Percentiles rank a stretch among this genome's conserved stretches.
Evolutionary conservation across 345 rosid species (phyloP).

Genomic region (Euphorbia lathyris): DNA sequence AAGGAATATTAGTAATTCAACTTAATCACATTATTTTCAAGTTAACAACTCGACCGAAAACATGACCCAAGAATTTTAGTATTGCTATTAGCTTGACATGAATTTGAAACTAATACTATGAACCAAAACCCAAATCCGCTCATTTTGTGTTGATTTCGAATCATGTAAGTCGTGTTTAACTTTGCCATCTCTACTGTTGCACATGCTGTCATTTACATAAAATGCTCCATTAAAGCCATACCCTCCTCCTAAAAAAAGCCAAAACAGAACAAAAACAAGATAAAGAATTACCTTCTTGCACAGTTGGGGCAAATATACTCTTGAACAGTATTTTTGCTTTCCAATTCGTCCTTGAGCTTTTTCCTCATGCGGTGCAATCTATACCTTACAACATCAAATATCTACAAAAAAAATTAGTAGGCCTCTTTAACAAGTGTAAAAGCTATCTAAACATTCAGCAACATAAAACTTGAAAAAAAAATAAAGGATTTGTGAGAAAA

Average conservation of each 20-base stretch:
- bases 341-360: conserved; percentile 77
- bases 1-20: no score
- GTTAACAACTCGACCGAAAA: no score
- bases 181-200: no score
- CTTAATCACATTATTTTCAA: no score
- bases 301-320: conserved; percentile 90
- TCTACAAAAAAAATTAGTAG: conserved; percentile 45
- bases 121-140: no score
- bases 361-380: conserved; percentile 72
- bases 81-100: no score
- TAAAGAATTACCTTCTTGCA: conserved; percentile 52
- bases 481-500: neutral
- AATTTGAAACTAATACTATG: no score
- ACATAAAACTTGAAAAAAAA: neutral
- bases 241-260: no score
- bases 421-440: conserved; percentile 14
- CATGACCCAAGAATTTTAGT: no score
- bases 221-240: neutral
- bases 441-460: conserved; percentile 2
- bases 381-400: conserved; percentile 72
- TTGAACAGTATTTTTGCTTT: conserved; percentile 83
- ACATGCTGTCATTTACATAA: no score
- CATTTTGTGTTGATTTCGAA: no score
- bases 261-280: neutral
- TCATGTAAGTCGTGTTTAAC: no score